Evolutionary conservation across 768 basidiomycete genomes (phyloP).

Genomic region (Suillus luteus): DNA sequence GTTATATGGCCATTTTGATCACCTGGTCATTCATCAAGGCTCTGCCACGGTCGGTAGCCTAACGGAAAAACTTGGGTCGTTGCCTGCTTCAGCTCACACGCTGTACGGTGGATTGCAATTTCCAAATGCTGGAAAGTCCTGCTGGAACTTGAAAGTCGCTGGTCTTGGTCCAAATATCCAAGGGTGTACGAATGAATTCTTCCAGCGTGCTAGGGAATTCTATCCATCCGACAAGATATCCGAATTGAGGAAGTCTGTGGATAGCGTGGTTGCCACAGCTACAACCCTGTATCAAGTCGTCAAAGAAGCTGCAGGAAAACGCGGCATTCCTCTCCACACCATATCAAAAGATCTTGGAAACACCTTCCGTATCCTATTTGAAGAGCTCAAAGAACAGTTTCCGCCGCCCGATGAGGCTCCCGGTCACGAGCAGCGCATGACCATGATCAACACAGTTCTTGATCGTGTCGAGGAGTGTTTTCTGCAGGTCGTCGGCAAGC

Average conservation of each 20-base stretch:
- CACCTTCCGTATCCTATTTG: slow-evolving; percentile 20
- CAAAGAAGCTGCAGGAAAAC: not conserved
- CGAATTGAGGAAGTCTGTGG: not conserved
- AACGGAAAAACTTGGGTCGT: not conserved
- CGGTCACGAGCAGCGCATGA: slow-evolving; percentile 28
- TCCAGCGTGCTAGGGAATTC: not conserved
- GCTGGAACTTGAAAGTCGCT: not conserved
- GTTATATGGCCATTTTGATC: not conserved
- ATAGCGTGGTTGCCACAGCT: not conserved
- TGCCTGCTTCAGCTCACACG: not conserved
- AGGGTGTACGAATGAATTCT: not conserved
- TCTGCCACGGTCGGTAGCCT: not conserved
- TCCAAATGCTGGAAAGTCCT: not conserved
- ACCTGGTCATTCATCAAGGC: not conserved
- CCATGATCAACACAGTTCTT: slow-evolving; percentile 25
- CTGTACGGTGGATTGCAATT: not conserved
- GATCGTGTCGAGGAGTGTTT: slow-evolving; percentile 29
- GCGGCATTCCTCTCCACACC: slow-evolving; percentile 15
- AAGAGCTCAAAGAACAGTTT: slow-evolving; percentile 29
- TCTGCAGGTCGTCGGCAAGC: slow-evolving; percentile 22
- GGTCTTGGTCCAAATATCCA: not conserved
- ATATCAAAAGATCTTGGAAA: slow-evolving; percentile 25
- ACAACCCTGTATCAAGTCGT: not conserved
- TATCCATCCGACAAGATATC: not conserved
- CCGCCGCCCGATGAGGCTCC: slow-evolving; percentile 34